Evolutionary conservation across 2,329 filamentous ascomycete species (phyloP), one percentile per base, ranked within the genome.

Genomic region (Pseudocercospora pini-densiflorae): DNA sequence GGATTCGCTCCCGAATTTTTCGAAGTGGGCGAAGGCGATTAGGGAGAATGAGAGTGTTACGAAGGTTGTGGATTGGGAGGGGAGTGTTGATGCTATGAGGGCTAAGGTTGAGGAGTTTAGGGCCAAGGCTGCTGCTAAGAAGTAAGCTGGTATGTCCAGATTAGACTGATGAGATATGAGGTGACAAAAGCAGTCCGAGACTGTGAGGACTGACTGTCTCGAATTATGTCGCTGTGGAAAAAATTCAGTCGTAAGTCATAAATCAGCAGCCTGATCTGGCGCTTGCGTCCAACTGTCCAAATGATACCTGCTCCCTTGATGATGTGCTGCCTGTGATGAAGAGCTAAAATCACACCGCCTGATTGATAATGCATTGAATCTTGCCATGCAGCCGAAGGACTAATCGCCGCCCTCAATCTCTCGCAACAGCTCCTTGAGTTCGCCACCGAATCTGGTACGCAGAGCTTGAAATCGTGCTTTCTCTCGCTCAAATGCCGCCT

Each of bases 1-100:
- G 64, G 77, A 85, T 65, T 82, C 82, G 63, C 80, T 89, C n/a
- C 91, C 91, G 1, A 92, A 77, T 33, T 76, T 75, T 43, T 65
- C 66, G n/a, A 73, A 70, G 54, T 78, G 76, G 76, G 71, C 70
- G 5, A 73, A 71, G 61, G 74, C 70, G 7, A 66, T 77, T 1
- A 54, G 63, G 21, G 64, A 65, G 55, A 69, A 74, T 64, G 86
- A 89, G 16, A 93, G 89, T 71, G 90, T 94, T 16, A 87, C 82
- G 0, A 83, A 80, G 57, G 88, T 83, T 73, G 77, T 91, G 62
- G 88, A 88, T 78, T 77, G 84, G 67, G 68, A 40, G 0, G 62
- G 24, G 16, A 77, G 85, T 53, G 79, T 82, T 1, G 77, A 79
- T 68, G 73, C 65, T 33, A 82, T 79, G 6, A 83, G 81, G 74